Conservation (phyloP, 768 basidiomycete species). For the Auricularia heimuer region DNA sequence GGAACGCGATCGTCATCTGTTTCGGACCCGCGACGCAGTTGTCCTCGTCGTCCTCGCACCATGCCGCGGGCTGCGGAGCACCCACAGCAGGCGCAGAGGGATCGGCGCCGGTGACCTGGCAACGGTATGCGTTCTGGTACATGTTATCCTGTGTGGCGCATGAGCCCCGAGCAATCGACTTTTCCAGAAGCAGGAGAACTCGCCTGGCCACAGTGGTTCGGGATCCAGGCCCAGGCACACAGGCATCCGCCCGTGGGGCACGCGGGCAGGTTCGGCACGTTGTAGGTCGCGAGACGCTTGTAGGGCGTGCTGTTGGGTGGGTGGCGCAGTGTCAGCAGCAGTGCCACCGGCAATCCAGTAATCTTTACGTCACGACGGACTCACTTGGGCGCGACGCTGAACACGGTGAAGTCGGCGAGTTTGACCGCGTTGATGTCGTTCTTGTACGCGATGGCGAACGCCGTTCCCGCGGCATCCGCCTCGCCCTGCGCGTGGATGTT, state of each 20-base stretch:
- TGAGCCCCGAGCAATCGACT: no score
- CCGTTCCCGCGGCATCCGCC: conserved; percentile 3
- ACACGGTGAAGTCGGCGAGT: conserved; percentile 2
- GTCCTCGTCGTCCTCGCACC: conserved; percentile 5
- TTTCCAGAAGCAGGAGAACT: no score
- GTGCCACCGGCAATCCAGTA: neutral
- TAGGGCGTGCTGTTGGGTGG: conserved; percentile 6
- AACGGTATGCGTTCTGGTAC: conserved; percentile 7
- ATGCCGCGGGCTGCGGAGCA: conserved; percentile 4
- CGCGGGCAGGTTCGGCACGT: conserved; percentile 2
- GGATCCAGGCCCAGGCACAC: conserved; percentile 5
- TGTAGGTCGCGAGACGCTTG: conserved; percentile 7
- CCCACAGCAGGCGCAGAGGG: neutral
- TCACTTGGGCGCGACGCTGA: conserved; percentile 5
- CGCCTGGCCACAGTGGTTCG: neutral
- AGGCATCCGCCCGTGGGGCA: conserved; percentile 8
- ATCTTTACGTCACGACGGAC: neutral
- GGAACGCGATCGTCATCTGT: conserved; percentile 8
- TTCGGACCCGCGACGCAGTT: conserved; percentile 6
- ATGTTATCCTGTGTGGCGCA: conserved; percentile 7
- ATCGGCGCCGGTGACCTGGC: conserved; percentile 3
- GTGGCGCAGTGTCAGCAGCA: neutral
- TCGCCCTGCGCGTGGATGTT: neutral
- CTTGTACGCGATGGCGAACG: conserved; percentile 7
- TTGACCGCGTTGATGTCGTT: conserved; percentile 2